phyloP scores from a whole-genome alignment of 139 green algal genomes.

The Monoraphidium neglectum region DNA sequence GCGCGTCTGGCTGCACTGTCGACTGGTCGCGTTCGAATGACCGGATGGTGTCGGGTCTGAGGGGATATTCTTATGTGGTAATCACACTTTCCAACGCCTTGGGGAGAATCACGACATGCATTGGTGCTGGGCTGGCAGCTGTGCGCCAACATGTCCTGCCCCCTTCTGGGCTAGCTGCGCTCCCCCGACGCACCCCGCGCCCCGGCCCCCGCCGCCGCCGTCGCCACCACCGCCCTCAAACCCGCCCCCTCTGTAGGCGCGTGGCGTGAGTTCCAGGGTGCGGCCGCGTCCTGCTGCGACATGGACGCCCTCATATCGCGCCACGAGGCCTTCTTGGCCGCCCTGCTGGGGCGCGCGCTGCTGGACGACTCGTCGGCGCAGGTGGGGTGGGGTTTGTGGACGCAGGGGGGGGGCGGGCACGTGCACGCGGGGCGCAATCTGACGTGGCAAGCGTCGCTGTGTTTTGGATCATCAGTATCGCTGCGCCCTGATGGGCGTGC shows the following conservation, averaged over 20 bases:
- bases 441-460: no score
- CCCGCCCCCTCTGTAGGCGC: not conserved
- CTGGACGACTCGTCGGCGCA: slow-evolving; percentile 21
- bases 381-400: slow-evolving; percentile 44
- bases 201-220: not conserved
- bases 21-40: not conserved
- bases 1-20: not conserved
- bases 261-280: slow-evolving; percentile 61
- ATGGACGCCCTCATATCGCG: slow-evolving; percentile 82
- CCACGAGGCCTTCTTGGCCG: slow-evolving; percentile 73
- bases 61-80: no score
- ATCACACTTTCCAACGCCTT: not conserved
- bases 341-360: slow-evolving; percentile 42
- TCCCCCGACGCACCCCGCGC: not conserved
- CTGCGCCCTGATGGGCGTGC: no score
- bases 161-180: not conserved
- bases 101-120: not conserved
- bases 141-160: not conserved
- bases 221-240: no score
- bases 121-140: not conserved
- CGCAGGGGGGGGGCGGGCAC: slow-evolving; percentile 6
- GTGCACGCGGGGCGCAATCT: no score
- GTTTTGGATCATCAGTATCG: no score
- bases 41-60: no score
- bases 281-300: slow-evolving; percentile 56